phyloP scores from a whole-genome alignment of 306 rosid genomes.

The Hippophae tibetana region DNA sequence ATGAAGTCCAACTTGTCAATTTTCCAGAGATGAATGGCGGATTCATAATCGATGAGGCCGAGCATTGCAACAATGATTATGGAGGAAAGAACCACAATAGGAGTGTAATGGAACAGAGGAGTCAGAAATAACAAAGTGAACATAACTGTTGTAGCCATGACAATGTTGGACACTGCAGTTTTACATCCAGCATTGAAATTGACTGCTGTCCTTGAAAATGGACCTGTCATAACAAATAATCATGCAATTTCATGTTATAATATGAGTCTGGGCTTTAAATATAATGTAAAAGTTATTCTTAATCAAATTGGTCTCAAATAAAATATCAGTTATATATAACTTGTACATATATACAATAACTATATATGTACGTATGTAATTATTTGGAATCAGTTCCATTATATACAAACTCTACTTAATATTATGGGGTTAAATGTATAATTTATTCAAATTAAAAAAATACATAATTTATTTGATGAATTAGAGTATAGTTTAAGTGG shows the following conservation, averaged over 20 bases:
- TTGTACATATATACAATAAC: too few relatives aligned
- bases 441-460: too few relatives aligned
- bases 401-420: too few relatives aligned
- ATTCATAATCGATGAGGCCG: slow-evolving; percentile 29
- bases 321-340: too few relatives aligned
- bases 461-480: too few relatives aligned
- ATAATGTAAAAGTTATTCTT: too few relatives aligned
- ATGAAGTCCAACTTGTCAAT: slow-evolving; percentile 33
- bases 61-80: slow-evolving; percentile 42
- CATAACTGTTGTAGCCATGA: slow-evolving; percentile 40
- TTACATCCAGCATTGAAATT: slow-evolving; percentile 51
- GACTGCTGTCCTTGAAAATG: slow-evolving; percentile 39
- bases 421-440: too few relatives aligned
- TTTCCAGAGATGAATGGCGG: slow-evolving; percentile 43
- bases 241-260: too few relatives aligned
- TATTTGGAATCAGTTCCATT: too few relatives aligned
- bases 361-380: too few relatives aligned
- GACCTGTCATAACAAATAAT: slow-evolving; percentile 17
- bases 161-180: slow-evolving; percentile 35
- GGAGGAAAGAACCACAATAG: slow-evolving; percentile 38
- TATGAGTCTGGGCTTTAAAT: too few relatives aligned
- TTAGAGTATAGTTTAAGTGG: not conserved
- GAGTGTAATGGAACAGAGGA: slow-evolving; percentile 42
- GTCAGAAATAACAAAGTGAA: slow-evolving; percentile 34
- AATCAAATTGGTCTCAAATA: too few relatives aligned